phyloP scores from a whole-genome alignment of 2,329 filamentous ascomycete genomes.

The Aschersonia sp. region DNA sequence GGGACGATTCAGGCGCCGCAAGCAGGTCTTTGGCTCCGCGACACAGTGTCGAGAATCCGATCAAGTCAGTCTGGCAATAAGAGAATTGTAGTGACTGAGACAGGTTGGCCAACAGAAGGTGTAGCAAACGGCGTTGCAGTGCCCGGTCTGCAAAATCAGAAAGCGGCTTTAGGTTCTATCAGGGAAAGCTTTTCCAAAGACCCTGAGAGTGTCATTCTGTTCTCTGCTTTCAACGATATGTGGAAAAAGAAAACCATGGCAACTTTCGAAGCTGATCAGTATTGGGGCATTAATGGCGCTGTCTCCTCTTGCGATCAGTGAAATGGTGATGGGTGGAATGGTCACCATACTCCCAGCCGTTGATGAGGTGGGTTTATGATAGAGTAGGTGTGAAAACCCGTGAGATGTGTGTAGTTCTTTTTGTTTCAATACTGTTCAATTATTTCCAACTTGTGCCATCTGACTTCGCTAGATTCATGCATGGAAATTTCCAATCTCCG shows the following conservation, averaged over 20 bases:
- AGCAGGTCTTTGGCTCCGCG: slow-evolving; percentile 52
- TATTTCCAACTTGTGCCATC: no score
- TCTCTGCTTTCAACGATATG: slow-evolving; percentile 63
- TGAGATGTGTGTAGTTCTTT: no score
- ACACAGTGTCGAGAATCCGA: slow-evolving; percentile 32
- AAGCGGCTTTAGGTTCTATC: slow-evolving; percentile 49
- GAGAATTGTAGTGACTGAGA: slow-evolving; percentile 67
- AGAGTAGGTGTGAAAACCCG: no score
- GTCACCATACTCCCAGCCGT: no score
- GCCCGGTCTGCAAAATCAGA: slow-evolving; percentile 52
- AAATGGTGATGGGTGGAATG: not conserved
- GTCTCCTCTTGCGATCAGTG: slow-evolving; percentile 8
- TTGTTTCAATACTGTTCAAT: no score
- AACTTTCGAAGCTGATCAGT: slow-evolving; percentile 60
- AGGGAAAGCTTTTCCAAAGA: slow-evolving; percentile 38
- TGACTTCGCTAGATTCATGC: no score
- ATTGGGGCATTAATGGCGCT: slow-evolving; percentile 50
- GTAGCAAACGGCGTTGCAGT: slow-evolving; percentile 51
- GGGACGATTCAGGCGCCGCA: slow-evolving; percentile 38
- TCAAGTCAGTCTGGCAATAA: slow-evolving; percentile 35
- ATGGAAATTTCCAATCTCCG: no score
- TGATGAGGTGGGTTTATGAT: no score
- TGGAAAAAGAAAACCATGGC: slow-evolving; percentile 56
- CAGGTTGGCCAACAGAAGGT: slow-evolving; percentile 69
- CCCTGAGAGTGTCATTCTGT: slow-evolving; percentile 46